Conservation (phyloP, 2,329 filamentous ascomycete species). For the Xylaria sp. region DNA sequence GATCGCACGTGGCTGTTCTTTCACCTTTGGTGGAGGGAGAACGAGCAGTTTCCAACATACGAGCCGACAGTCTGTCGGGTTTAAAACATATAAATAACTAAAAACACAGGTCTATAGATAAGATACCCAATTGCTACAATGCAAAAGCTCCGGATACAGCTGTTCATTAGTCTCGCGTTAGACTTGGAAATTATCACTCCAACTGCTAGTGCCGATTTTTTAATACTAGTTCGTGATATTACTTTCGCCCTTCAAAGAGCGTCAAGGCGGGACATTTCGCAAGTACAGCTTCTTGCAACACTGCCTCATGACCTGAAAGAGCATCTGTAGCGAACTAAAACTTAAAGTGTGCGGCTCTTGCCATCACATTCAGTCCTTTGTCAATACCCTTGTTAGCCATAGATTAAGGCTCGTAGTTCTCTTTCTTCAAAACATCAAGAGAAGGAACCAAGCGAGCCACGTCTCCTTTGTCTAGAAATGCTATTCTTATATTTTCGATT, state of each 20-base stretch:
- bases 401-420: conserved; percentile 19
- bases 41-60: background rate
- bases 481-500: background rate
- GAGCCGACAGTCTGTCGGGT: background rate
- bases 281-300: background rate
- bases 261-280: background rate
- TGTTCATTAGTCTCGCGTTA: conserved; percentile 3
- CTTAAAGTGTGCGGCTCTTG: conserved; percentile 16
- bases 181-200: background rate
- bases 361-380: conserved; percentile 15
- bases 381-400: conserved; percentile 8
- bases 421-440: conserved; percentile 27
- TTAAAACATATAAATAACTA: conserved; percentile 12
- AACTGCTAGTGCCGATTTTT: background rate
- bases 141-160: conserved; percentile 4
- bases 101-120: conserved; percentile 27
- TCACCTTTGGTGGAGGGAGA: background rate
- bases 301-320: background rate
- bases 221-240: background rate
- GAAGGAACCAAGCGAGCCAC: background rate
- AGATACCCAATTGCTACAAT: conserved; percentile 43
- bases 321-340: background rate
- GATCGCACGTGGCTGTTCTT: background rate
- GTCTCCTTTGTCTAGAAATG: conserved; percentile 17
- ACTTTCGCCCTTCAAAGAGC: background rate